A percentile compares a stretch with the other conserved stretches of the same genome.
Evolutionary conservation across 495 filamentous ascomycete species (phyloP).

Genomic region (Corynascus novoguineensis): DNA sequence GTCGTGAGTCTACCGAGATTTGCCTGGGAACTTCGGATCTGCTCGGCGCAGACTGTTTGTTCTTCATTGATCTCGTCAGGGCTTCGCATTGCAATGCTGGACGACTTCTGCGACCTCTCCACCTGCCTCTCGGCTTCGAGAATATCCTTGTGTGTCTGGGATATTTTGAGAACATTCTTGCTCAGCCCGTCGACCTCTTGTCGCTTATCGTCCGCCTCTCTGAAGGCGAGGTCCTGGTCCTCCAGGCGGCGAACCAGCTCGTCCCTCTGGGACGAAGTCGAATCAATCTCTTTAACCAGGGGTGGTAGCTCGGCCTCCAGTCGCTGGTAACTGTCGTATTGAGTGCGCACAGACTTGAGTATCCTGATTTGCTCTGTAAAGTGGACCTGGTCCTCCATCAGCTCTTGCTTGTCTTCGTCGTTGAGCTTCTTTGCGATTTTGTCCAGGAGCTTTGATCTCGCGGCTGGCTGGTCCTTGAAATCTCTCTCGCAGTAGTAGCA

Average conservation of each 20-base stretch:
- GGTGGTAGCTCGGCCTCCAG: conserved; percentile 66
- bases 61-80: conserved; percentile 80
- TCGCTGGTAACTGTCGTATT: conserved; percentile 68
- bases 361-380: conserved; percentile 50
- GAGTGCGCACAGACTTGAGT: conserved; percentile 55
- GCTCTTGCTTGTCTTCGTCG: conserved; percentile 47
- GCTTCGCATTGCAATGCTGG: conserved; percentile 56
- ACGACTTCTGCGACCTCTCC: conserved; percentile 64
- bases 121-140: conserved; percentile 63
- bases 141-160: conserved; percentile 65
- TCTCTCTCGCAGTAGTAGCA: conserved; percentile 66
- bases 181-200: conserved; percentile 69
- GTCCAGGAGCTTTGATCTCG: conserved; percentile 52
- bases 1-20: conserved; percentile 55
- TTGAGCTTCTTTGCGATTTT: conserved; percentile 57
- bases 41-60: conserved; percentile 60
- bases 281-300: conserved; percentile 55
- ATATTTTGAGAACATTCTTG: conserved; percentile 71
- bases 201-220: conserved; percentile 57
- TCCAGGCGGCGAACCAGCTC: conserved; percentile 62
- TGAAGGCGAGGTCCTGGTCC: conserved; percentile 63
- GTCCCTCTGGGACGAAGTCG: conserved; percentile 50
- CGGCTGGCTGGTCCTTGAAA: conserved; percentile 52
- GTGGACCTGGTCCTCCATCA: conserved; percentile 49
- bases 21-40: conserved; percentile 55